Evolutionary conservation across 139 green algal genomes (phyloP).

Genomic region (Coccomyxa sp.): DNA sequence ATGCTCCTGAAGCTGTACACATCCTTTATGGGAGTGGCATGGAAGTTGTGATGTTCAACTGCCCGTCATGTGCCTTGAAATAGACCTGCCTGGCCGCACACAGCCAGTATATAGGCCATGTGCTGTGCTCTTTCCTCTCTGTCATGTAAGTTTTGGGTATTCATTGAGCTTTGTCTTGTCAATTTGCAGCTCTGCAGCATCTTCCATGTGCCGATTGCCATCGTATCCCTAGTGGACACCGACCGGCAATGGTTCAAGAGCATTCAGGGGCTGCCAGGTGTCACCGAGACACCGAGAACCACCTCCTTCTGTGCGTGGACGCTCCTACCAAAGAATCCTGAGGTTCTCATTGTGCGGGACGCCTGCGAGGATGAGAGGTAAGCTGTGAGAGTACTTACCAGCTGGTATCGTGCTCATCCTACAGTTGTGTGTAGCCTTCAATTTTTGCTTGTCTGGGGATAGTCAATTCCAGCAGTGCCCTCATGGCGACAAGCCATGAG

Average conservation of each 20-base stretch:
- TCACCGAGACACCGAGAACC: slow-evolving; percentile 53
- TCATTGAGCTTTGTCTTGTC: not conserved
- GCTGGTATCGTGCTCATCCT: not conserved
- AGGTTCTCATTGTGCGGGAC: slow-evolving; percentile 75
- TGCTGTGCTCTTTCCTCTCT: too few species aligned
- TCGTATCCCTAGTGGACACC: slow-evolving; percentile 77
- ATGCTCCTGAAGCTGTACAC: too few species aligned
- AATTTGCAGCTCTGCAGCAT: slow-evolving; percentile 22
- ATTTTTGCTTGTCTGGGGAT: too few species aligned
- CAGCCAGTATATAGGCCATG: not conserved
- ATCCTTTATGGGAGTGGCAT: too few species aligned
- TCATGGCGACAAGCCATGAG: too few species aligned
- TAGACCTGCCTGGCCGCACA: too few species aligned
- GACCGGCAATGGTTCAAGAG: slow-evolving; percentile 89
- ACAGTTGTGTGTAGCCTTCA: too few species aligned
- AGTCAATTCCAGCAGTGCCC: too few species aligned
- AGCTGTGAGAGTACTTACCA: not conserved
- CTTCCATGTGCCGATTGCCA: slow-evolving; percentile 63
- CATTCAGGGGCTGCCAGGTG: slow-evolving; percentile 41
- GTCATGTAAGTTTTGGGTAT: too few species aligned
- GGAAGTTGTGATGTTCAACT: too few species aligned
- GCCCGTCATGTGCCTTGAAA: too few species aligned
- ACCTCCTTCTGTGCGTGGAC: slow-evolving; percentile 85
- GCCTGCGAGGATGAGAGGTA: slow-evolving; percentile 57
- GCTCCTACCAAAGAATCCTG: slow-evolving; percentile 60